These are phyloP conservation scores for Austroboletus eburneus DNA, from an alignment of 768 basidiomycete genomes.

Conservation along the genomic window DNA sequence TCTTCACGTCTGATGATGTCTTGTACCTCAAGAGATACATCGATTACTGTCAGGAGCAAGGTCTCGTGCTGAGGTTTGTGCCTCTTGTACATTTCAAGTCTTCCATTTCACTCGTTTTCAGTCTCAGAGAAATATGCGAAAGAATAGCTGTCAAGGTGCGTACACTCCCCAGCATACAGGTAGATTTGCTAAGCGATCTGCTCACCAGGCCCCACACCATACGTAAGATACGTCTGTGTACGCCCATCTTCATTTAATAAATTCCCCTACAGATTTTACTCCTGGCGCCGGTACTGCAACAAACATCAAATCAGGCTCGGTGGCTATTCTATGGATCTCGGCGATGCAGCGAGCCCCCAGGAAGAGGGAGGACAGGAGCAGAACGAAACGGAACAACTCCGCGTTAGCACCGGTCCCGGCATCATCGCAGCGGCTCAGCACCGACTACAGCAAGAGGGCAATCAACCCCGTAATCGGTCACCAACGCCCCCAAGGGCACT, in stretches of 20 bases:
- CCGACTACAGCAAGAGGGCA: constrained; percentile 35
- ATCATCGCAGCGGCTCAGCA: constrained; percentile 43
- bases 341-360: constrained; percentile 43
- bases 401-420: constrained; percentile 37
- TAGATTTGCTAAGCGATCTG: constrained; percentile 4
- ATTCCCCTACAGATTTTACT: constrained; percentile 65
- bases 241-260: neutral
- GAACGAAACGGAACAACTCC: constrained; percentile 38
- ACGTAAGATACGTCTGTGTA: constrained; percentile 47
- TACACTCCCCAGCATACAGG: neutral
- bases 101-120: constrained; percentile 7
- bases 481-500: constrained; percentile 79
- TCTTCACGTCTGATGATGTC: constrained; percentile 83
- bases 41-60: constrained; percentile 86
- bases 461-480: constrained; percentile 53
- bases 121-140: constrained; percentile 80
- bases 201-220: constrained; percentile 73
- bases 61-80: constrained; percentile 68
- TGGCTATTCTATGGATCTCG: constrained; percentile 73
- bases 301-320: constrained; percentile 90
- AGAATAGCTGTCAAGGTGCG: constrained; percentile 76
- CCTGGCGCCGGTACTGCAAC: constrained; percentile 89
- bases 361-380: constrained; percentile 42
- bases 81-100: constrained; percentile 23
- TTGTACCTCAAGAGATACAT: constrained; percentile 84